phyloP scores from a whole-genome alignment of 441 rosid species.

The Populus hybrid region DNA sequence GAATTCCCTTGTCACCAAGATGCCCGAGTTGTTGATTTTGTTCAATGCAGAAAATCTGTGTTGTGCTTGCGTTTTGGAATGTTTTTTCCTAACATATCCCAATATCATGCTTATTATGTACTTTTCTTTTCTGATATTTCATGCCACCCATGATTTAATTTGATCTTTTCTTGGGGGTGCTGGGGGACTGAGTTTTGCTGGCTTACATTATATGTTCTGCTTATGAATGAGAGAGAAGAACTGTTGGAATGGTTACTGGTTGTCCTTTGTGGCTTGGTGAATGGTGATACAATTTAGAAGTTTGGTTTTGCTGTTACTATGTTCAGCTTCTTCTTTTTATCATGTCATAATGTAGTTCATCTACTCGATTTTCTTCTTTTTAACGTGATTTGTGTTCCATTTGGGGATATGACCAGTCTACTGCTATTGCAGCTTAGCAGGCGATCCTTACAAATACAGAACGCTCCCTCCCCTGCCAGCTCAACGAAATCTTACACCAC shows the following conservation, averaged over 20 bases:
- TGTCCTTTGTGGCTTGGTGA: background rate
- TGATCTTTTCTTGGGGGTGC: background rate
- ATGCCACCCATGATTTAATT: background rate
- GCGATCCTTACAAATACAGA: conserved; percentile 66
- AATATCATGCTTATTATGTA: background rate
- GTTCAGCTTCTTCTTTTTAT: background rate
- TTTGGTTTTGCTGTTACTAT: background rate
- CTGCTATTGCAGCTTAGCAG: conserved; percentile 46
- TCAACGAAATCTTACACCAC: conserved; percentile 87
- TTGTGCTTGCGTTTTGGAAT: background rate
- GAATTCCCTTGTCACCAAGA: background rate
- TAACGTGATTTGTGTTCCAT: background rate
- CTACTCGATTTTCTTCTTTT: background rate
- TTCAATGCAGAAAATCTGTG: background rate
- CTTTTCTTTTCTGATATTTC: background rate
- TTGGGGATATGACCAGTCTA: background rate
- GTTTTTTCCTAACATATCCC: background rate
- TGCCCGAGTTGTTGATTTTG: background rate
- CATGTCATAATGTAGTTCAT: background rate
- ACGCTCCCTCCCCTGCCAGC: conserved; percentile 83
- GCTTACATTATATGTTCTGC: background rate
- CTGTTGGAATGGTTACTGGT: background rate
- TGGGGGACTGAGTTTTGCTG: background rate
- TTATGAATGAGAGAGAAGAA: background rate
- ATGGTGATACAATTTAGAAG: background rate